A percentile compares a stretch with the other conserved stretches of the same genome.
Conservation (phyloP, 1,139 yeast genomes). For the Yamadazyma mexicana region DNA sequence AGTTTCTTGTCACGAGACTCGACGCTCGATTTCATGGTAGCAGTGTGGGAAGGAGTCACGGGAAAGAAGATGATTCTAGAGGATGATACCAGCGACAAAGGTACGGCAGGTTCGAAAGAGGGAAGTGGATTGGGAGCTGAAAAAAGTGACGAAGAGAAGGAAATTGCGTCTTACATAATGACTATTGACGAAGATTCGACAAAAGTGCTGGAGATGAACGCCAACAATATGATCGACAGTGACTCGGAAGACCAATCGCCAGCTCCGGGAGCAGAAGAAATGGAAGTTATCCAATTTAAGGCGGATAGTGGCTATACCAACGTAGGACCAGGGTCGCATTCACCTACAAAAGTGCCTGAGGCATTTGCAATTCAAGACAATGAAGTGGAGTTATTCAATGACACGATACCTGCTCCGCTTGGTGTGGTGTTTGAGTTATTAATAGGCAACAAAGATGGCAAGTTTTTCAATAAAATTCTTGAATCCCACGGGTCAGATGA, state of each 20-base stretch:
- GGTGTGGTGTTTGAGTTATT: conserved; percentile 50
- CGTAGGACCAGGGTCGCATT: conserved; percentile 39
- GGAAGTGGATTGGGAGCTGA: conserved; percentile 9
- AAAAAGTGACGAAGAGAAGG: conserved; percentile 8
- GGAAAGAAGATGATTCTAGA: conserved; percentile 21
- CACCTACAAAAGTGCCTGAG: conserved; percentile 28
- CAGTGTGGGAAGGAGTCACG: conserved; percentile 50
- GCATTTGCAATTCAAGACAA: conserved; percentile 17
- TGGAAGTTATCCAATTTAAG: conserved; percentile 28
- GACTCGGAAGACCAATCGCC: conserved; percentile 8
- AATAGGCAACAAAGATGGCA: conserved; percentile 42
- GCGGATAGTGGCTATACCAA: conserved; percentile 32
- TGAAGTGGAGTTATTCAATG: conserved; percentile 37
- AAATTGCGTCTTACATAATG: conserved; percentile 32
- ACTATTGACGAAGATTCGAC: conserved; percentile 33
- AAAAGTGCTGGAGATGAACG: conserved; percentile 15
- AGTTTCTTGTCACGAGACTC: conserved; percentile 83
- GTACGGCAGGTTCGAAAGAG: conserved; percentile 5
- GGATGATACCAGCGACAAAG: conserved; percentile 11
- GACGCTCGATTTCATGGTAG: conserved; percentile 66
- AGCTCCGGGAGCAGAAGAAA: conserved; percentile 3
- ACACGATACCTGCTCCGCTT: conserved; percentile 43
- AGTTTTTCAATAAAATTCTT: conserved; percentile 42
- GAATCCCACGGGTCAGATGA: conserved; percentile 50
- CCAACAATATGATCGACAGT: conserved; percentile 15